Base-by-base conservation (phyloP, 805 yeast species). In the Saccharomyces paradoxus region DNA sequence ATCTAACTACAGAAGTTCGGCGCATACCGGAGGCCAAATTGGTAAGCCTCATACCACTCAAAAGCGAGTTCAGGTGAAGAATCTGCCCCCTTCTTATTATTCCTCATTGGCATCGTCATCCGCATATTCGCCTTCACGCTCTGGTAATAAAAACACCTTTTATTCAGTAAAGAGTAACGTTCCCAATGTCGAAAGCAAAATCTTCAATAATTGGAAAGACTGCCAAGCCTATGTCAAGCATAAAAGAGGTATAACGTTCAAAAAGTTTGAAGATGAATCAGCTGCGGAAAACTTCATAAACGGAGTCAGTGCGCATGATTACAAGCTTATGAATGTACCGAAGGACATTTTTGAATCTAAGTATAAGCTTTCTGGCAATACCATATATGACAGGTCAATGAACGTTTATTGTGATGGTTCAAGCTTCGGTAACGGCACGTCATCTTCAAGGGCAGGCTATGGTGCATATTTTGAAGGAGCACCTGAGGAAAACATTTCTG, bases 321-420 rank as follows among this genome's bases (percentile, higher is more conserved):
- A 56, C 48, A 50, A 55, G 5, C 55, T 56, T n/a, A 57, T 67
- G n/a, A 62, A 63, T 13, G 50, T 55, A 2, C n/a, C 58, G 1
- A 41, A 49, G 46, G 47, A 48, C 8, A 56, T 53, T 13, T 69
- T 66, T 51, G 50, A 27, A 6, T 17, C 48, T 6, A 50, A 50
- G 10, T 56, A 62, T 49, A 52, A 46, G 28, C 31, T 59, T 14
- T 48, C 50, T 1, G 24, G 12, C 12, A 10, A 41, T 2, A 30
- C 24, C 14, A 54, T 46, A 37, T 59, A 30, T 48, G 26, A 49
- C 12, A 50, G 55, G 46, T 52, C 24, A 9, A 51, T 57, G 9
- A 58, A 57, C 26, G 69, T 89, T 0, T 90, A 80, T 63, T 84
- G 89, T 22, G 97, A 90, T 68, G 97, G 97, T 0, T 87, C 96